These are phyloP conservation scores for Leishmania braziliensis DNA, from an alignment of 208 protist genomes.

Conservation along the genomic window DNA sequence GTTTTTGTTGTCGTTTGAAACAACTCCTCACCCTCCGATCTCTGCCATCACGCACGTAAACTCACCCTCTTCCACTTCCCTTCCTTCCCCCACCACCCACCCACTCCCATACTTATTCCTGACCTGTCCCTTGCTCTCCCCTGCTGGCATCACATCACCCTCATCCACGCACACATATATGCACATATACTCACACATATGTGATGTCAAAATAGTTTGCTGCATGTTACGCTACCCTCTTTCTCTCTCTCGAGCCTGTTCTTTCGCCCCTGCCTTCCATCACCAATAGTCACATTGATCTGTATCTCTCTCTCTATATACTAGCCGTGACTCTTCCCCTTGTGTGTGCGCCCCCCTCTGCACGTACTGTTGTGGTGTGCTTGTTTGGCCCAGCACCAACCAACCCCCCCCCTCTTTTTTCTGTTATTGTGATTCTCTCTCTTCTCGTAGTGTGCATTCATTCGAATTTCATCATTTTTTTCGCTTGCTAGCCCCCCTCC, in stretches of 20 bases:
- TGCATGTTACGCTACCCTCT: background rate
- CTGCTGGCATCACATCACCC: background rate
- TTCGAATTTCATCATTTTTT: background rate
- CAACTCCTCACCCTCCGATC: background rate
- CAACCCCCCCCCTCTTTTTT: background rate
- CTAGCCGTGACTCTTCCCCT: background rate
- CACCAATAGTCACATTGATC: background rate
- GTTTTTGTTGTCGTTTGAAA: background rate
- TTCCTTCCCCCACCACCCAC: background rate
- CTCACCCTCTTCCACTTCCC: background rate
- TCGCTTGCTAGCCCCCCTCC: background rate
- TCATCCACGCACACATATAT: background rate
- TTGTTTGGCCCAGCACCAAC: background rate
- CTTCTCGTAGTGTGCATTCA: background rate
- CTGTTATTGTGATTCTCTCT: background rate
- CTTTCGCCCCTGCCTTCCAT: background rate
- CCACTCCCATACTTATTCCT: background rate
- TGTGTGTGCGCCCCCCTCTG: background rate
- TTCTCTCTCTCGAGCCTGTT: background rate
- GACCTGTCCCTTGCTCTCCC: background rate
- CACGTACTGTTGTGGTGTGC: background rate
- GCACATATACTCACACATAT: background rate
- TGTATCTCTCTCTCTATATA: background rate
- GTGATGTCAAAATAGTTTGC: background rate
- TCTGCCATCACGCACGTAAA: background rate